Evolutionary conservation across 139 green algal species (phyloP).

Genomic region (Chlamydomonas incerta): DNA sequence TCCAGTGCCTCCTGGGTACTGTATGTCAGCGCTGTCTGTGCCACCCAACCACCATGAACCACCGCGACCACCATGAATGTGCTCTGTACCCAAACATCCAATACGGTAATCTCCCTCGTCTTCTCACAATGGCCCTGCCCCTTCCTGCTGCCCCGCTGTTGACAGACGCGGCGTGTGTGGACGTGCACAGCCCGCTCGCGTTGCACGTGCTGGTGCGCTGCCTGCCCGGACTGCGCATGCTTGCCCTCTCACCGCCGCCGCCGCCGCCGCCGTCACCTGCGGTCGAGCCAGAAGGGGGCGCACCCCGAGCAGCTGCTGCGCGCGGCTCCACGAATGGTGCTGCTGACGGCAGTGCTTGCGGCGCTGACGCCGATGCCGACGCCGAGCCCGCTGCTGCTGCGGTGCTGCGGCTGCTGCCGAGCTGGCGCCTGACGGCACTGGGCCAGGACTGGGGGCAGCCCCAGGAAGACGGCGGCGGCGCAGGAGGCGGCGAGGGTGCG

Average conservation of each 20-base stretch:
- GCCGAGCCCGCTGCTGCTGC: background rate
- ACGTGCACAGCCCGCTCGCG: background rate
- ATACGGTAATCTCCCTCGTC: no score
- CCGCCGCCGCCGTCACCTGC: no score
- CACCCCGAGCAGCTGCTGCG: background rate
- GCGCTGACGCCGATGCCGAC: no score
- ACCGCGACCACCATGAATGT: background rate
- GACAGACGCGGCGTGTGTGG: background rate
- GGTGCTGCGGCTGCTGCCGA: background rate
- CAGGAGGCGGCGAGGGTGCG: background rate
- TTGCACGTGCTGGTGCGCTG: background rate
- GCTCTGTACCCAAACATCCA: background rate
- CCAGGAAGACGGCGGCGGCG: background rate
- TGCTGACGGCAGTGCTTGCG: no score
- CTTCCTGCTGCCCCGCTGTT: no score
- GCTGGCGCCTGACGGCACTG: background rate
- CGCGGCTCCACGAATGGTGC: no score
- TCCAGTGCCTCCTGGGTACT: no score
- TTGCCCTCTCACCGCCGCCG: background rate
- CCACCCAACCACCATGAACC: no score
- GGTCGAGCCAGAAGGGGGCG: no score
- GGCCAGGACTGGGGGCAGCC: background rate
- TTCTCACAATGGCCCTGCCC: no score
- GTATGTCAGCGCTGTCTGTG: no score
- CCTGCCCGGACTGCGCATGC: constrained; percentile 12